Conservation (phyloP, 495 filamentous ascomycete genomes). For the Amorphotheca resinae region DNA sequence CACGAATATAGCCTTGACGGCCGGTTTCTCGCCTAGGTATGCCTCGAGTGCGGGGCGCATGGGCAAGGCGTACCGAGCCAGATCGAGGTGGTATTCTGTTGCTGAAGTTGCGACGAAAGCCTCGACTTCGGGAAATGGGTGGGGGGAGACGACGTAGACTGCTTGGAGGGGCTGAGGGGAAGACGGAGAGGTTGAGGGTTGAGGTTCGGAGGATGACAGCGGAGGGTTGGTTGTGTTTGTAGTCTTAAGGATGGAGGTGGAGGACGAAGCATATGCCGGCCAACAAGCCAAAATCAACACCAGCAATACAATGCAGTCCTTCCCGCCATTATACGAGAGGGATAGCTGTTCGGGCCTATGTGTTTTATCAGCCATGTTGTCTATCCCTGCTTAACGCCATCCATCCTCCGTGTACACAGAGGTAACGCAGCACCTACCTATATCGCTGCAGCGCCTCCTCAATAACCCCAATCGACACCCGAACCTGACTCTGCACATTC, state of each 20-base stretch:
- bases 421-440: constrained; percentile 31
- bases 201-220: constrained; percentile 15
- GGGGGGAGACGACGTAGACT: constrained; percentile 74
- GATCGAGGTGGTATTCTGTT: constrained; percentile 55
- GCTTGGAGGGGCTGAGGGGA: constrained; percentile 45
- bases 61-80: constrained; percentile 64
- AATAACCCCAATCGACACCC: constrained; percentile 57
- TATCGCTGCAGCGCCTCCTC: constrained; percentile 59
- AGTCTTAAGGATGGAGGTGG: no score
- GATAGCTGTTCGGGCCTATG: constrained; percentile 63
- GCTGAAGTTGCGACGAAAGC: constrained; percentile 60
- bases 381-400: not conserved
- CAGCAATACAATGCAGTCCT: constrained; percentile 93
- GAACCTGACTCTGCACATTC: constrained; percentile 59
- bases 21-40: constrained; percentile 52
- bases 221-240: no score
- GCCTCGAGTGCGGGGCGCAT: constrained; percentile 68
- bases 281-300: constrained; percentile 73
- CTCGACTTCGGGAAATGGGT: constrained; percentile 78
- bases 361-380: not conserved
- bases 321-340: constrained; percentile 94
- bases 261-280: constrained; percentile 23
- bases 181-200: not conserved
- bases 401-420: not conserved
- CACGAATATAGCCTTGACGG: constrained; percentile 76